Base-by-base conservation (phyloP, 805 yeast genomes). In the Torulaspora maleeae region DNA sequence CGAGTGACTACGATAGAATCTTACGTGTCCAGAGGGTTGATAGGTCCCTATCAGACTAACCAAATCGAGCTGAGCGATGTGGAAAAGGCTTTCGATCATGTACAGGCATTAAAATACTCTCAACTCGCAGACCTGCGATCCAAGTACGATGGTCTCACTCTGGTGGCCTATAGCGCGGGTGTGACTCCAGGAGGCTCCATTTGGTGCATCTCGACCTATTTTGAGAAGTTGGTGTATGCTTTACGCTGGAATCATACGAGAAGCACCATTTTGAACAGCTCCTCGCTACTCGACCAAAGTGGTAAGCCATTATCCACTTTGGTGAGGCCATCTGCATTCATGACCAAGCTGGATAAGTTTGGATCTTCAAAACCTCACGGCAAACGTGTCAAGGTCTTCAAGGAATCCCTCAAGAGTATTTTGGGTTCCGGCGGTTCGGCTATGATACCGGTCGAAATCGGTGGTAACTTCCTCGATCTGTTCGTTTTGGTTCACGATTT, bases 221-320 rank as follows among this genome's bases (percentile, higher is more conserved):
- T 82, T 13, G 97, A 91, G 53, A 83, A 83, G 51, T 69, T 90
- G n/a, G 71, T 91, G 2, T 87, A 88, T 63, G 95, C 96, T 0
- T 89, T 93, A 1, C 80, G 85, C 36, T 93, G 98, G 98, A 91
- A 90, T 63, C 98, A 93, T 61, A 82, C 97, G 1, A 81, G 80
- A 52, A 98, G 91, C 59, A 76, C 86, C 0, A 89, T 89, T 54
- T 67, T 93, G 42, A 84, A 83, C 50, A 82, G 89, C 24, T 85
- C 93, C 3, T 73, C 74, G 17, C 64, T 86, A 15, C 60, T 82
- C 32, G 78, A 79, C 38, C 62, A 57, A 48, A 70, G 73, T 24
- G 88, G 89, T 9, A 78, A 72, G 34, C 80, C 88, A 1, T 67
- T 80, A n/a, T 73, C 86, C 0, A 75, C 77, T 33, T 69, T 90